Evolutionary conservation across 345 rosid species (phyloP).

Genomic region (Melaleuca alternifolia): DNA sequence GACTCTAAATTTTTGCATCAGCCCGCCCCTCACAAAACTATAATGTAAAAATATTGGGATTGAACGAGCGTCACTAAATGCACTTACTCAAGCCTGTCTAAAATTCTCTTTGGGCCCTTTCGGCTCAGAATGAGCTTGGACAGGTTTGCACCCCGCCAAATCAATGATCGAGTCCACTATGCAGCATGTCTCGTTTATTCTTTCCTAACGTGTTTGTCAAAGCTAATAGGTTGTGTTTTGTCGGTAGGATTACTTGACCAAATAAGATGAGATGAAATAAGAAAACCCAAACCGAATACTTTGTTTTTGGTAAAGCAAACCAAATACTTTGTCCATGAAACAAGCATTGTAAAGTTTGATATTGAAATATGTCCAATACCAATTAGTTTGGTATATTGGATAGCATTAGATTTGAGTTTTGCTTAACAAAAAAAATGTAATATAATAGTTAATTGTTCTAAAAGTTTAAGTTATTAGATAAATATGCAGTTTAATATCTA

Average conservation of each 20-base stretch:
- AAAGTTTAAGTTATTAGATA: too few species aligned
- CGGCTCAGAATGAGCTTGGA: neutral
- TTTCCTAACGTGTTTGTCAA: neutral
- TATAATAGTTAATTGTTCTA: too few species aligned
- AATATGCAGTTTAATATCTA: too few species aligned
- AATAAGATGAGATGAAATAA: neutral
- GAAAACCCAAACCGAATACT: neutral
- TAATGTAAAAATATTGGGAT: neutral
- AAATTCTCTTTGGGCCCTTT: neutral
- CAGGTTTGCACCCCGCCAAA: neutral
- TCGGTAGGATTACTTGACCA: neutral
- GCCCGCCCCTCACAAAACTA: neutral
- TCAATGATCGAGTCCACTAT: neutral
- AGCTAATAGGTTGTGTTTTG: neutral
- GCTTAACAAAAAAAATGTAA: neutral
- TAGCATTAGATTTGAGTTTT: neutral
- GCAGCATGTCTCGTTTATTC: neutral
- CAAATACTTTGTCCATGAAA: neutral
- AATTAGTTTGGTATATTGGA: neutral
- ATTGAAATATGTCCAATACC: neutral
- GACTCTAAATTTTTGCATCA: neutral
- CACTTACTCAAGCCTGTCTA: neutral
- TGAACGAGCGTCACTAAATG: neutral
- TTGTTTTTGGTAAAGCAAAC: too few species aligned
- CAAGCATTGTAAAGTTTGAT: neutral